These are phyloP conservation scores for Phytophthora pini DNA, from an alignment of 352 stramenopile species.

Conservation along the genomic window DNA sequence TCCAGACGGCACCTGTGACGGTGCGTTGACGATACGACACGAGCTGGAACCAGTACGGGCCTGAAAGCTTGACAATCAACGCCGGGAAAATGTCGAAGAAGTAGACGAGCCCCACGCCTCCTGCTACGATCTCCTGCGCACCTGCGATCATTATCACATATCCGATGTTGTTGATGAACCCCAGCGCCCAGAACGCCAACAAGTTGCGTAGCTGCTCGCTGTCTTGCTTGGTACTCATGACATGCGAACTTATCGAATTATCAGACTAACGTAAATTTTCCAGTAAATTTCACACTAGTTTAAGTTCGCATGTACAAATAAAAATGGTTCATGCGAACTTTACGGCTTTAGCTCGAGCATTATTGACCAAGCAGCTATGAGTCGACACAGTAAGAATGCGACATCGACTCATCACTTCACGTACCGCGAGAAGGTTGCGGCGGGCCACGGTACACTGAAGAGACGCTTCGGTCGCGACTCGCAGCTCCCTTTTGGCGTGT, in stretches of 20 bases:
- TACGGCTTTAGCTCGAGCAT: no score
- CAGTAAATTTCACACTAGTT: no score
- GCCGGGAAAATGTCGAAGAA: conserved; percentile 92
- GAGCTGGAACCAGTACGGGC: conserved; percentile 95
- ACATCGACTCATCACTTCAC: conserved; percentile 89
- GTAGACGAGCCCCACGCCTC: conserved; percentile 93
- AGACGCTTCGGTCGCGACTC: conserved; percentile 81
- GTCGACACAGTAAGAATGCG: conserved; percentile 89
- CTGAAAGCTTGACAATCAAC: conserved; percentile 89
- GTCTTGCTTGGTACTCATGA: conserved; percentile 6
- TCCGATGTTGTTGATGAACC: conserved; percentile 93
- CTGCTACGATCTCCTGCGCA: conserved; percentile 92
- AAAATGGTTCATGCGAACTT: no score
- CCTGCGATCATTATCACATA: conserved; percentile 96
- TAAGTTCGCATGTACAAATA: no score
- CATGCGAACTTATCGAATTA: background rate
- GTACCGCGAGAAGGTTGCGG: conserved; percentile 81
- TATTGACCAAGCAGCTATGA: conserved; percentile 46
- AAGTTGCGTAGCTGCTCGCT: conserved; percentile 67
- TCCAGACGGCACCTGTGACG: conserved; percentile 69
- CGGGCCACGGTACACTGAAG: conserved; percentile 85
- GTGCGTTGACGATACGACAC: conserved; percentile 91
- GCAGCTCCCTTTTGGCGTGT: conserved; percentile 80
- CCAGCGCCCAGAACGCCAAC: conserved; percentile 91
- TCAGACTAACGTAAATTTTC: background rate